A percentile compares a stretch with the other conserved stretches of the same genome.
phyloP scores from a whole-genome alignment of 805 yeast species.

The Henningerozyma blattae region DNA sequence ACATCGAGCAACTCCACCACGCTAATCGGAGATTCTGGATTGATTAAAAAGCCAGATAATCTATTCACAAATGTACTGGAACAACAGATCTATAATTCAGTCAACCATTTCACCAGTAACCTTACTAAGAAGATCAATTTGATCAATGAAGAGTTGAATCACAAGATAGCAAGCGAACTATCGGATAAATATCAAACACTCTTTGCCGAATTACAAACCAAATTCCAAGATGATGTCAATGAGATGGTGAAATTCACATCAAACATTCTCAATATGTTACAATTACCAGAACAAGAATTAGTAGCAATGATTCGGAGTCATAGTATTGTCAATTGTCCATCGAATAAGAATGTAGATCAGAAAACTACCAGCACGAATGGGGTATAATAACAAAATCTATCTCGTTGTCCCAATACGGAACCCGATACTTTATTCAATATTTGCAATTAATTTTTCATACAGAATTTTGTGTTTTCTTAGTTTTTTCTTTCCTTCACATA shows the following conservation, averaged over 20 bases:
- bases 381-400: too few species aligned
- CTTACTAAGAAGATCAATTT: constrained; percentile 24
- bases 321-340: too few species aligned
- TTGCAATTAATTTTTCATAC: too few species aligned
- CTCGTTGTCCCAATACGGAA: too few species aligned
- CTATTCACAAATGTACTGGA: constrained; percentile 27
- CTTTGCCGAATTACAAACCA: constrained; percentile 22
- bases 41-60: too few species aligned
- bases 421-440: too few species aligned
- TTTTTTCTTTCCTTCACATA: too few species aligned
- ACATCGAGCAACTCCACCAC: neutral
- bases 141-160: constrained; percentile 27
- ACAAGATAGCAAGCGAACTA: constrained; percentile 24
- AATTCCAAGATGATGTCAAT: constrained; percentile 27
- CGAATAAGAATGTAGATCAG: too few species aligned
- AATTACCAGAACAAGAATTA: constrained; percentile 26
- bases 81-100: constrained; percentile 26
- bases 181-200: constrained; percentile 25
- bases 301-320: constrained; percentile 15
- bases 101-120: constrained; percentile 25
- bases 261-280: constrained; percentile 26
- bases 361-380: too few species aligned
- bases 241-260: constrained; percentile 25
- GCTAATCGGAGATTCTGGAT: too few species aligned
- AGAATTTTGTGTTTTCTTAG: too few species aligned